Percentiles rank a stretch among this genome's conserved stretches.
phyloP scores from a whole-genome alignment of 1,284 basidiomycete species.

The Cutaneotrichosporon sp. region DNA sequence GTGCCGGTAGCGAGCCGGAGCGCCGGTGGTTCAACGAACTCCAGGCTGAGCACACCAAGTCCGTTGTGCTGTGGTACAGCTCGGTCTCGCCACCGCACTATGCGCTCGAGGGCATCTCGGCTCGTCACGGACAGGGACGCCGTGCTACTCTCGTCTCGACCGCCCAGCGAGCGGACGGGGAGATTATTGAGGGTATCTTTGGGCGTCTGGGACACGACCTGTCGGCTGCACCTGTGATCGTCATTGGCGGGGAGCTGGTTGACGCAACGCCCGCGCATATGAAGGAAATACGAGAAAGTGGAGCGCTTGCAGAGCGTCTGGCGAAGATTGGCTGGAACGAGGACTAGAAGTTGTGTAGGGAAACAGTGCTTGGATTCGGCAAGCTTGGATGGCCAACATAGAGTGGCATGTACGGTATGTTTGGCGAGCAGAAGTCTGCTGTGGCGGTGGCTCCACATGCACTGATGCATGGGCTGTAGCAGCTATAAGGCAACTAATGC shows the following conservation, averaged over 20 bases:
- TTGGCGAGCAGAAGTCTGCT: no score
- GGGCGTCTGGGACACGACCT: constrained; percentile 26
- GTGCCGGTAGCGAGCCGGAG: constrained; percentile 17
- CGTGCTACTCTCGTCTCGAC: constrained; percentile 27
- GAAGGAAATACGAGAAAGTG: constrained; percentile 22
- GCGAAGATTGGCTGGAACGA: constrained; percentile 11
- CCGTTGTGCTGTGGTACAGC: constrained; percentile 40
- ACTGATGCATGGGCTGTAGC: no score
- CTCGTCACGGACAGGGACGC: constrained; percentile 26
- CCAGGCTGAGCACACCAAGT: constrained; percentile 24
- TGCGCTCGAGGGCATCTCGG: constrained; percentile 25
- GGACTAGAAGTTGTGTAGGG: no score
- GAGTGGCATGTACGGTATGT: no score
- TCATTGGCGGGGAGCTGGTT: constrained; percentile 32
- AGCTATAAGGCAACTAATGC: no score
- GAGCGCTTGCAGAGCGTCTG: constrained; percentile 21
- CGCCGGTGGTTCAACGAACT: constrained; percentile 32
- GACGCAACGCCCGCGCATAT: constrained; percentile 22
- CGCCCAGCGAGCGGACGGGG: constrained; percentile 24
- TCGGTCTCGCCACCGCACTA: constrained; percentile 21
- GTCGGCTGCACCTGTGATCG: constrained; percentile 24
- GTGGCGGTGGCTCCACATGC: no score
- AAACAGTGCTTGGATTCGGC: not conserved
- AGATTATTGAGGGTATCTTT: constrained; percentile 23
- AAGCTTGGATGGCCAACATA: not conserved